These are phyloP conservation scores for Aphanocladium album DNA, from an alignment of 2,329 filamentous ascomycete genomes.

Conservation along the genomic window DNA sequence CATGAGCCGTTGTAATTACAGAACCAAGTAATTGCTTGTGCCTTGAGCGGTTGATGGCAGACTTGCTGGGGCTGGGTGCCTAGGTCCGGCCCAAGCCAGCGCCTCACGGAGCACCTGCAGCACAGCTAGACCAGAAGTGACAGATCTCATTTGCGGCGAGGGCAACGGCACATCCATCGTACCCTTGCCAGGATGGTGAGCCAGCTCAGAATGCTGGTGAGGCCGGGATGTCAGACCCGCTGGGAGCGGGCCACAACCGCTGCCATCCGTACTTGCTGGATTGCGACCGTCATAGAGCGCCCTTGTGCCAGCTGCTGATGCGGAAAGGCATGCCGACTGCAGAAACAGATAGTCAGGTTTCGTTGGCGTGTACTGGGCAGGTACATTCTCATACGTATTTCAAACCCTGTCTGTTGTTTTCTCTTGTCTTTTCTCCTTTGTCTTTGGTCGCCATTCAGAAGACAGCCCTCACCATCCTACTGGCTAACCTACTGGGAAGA, in stretches of 20 bases:
- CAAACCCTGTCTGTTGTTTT: not conserved
- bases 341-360: not conserved
- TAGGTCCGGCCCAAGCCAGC: not conserved
- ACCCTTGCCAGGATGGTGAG: conserved; percentile 6
- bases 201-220: conserved; percentile 9
- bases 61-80: not conserved
- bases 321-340: not conserved
- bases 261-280: conserved; percentile 7
- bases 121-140: conserved; percentile 14
- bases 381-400: not conserved
- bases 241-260: conserved; percentile 8
- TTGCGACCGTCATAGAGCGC: not conserved
- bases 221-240: conserved; percentile 24
- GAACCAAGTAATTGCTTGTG: conserved; percentile 1
- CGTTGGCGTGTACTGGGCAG: not conserved
- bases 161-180: conserved; percentile 14
- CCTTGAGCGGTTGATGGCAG: not conserved
- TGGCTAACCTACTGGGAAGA: not conserved
- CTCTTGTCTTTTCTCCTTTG: not conserved
- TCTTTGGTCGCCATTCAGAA: not conserved
- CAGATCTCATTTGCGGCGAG: conserved; percentile 23
- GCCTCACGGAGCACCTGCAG: not conserved
- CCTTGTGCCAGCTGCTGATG: not conserved
- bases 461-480: not conserved
- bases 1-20: not conserved